Evolutionary conservation across 2,329 filamentous ascomycete genomes (phyloP).

Genomic region (Talaromyces sp.): DNA sequence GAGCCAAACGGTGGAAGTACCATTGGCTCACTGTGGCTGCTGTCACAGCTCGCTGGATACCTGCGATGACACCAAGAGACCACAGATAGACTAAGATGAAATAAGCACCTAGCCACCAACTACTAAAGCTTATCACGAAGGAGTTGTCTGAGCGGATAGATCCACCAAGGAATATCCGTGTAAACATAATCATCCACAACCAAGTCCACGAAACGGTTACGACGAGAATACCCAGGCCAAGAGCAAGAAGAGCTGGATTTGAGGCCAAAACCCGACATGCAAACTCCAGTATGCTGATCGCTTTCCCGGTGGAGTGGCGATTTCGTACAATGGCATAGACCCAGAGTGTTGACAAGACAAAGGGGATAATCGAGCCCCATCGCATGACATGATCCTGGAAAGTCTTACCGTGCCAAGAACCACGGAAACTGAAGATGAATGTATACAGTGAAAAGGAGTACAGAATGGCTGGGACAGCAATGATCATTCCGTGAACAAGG

Average conservation of each 20-base stretch:
- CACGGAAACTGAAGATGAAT: slow-evolving; percentile 83
- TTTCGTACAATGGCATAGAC: slow-evolving; percentile 77
- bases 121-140: slow-evolving; percentile 82
- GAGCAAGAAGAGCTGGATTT: slow-evolving; percentile 74
- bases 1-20: slow-evolving; percentile 93
- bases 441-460: slow-evolving; percentile 89
- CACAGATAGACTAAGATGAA: slow-evolving; percentile 95
- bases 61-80: slow-evolving; percentile 83
- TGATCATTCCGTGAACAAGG: slow-evolving; percentile 74
- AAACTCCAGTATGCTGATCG: slow-evolving; percentile 88
- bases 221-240: slow-evolving; percentile 76
- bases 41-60: slow-evolving; percentile 84
- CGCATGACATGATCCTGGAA: slow-evolving; percentile 89
- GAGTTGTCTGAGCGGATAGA: slow-evolving; percentile 61
- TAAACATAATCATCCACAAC: slow-evolving; percentile 96
- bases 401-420: slow-evolving; percentile 67
- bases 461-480: slow-evolving; percentile 81
- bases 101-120: slow-evolving; percentile 91
- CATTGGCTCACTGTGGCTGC: slow-evolving; percentile 96
- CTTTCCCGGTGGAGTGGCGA: slow-evolving; percentile 74
- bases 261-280: slow-evolving; percentile 81
- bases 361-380: slow-evolving; percentile 76
- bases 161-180: slow-evolving; percentile 88
- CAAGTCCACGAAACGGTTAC: slow-evolving; percentile 86
- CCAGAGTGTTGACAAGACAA: slow-evolving; percentile 71